phyloP scores from a whole-genome alignment of 441 rosid species.

The Adansonia rubrostipa region DNA sequence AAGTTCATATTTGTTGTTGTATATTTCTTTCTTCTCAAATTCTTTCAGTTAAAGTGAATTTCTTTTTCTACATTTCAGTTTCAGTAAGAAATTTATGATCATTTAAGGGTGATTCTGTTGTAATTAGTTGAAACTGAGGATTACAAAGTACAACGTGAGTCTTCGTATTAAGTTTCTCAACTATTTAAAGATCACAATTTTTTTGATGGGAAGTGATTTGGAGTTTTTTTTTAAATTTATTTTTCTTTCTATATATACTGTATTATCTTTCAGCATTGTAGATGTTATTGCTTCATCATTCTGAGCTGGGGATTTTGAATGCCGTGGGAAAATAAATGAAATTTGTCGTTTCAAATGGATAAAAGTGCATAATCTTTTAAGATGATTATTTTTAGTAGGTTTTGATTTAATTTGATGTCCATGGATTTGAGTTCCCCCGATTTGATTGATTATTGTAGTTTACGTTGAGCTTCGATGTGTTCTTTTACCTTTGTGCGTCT shows the following conservation, averaged over 20 bases:
- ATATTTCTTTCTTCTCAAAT: not conserved
- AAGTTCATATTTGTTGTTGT: not conserved
- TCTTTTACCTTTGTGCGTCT: not conserved
- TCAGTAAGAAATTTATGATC: constrained; percentile 6
- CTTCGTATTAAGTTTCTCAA: constrained; percentile 1
- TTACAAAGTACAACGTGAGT: not conserved
- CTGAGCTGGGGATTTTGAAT: not conserved
- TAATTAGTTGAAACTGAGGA: constrained; percentile 29
- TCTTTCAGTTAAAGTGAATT: not conserved
- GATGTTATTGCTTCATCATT: no score
- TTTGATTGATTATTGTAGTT: not conserved
- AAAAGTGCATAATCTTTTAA: not conserved
- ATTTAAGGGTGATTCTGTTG: constrained; percentile 10
- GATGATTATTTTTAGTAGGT: not conserved
- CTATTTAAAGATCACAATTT: not conserved
- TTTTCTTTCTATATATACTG: not conserved
- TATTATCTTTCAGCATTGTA: not conserved
- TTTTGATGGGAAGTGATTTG: no score
- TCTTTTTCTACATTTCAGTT: constrained; percentile 17
- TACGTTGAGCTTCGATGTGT: not conserved
- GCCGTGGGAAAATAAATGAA: not conserved
- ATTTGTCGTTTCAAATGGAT: not conserved
- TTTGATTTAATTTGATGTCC: not conserved
- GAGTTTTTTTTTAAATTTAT: no score
- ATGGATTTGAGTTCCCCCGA: not conserved